A percentile compares a stretch with the other conserved stretches of the same genome.
These are phyloP conservation scores for Pterulicium gracile DNA, from an alignment of 1,284 basidiomycete genomes.

Conservation along the genomic window DNA sequence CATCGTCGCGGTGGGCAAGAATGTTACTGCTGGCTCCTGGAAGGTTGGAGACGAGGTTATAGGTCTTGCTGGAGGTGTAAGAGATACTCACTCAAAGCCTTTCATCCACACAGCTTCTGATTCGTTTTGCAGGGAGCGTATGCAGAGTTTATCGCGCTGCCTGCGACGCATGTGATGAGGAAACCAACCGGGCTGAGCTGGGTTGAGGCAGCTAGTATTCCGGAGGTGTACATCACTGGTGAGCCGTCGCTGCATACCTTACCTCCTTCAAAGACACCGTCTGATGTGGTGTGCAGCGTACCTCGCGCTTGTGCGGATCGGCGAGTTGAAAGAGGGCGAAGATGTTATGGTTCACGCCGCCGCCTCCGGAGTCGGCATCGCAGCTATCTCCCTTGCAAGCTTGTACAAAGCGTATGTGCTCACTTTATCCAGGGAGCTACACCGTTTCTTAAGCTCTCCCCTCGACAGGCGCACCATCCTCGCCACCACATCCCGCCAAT, in stretches of 20 bases:
- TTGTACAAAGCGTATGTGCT: conserved; percentile 55
- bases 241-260: conserved; percentile 13
- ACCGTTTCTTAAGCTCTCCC: too few species aligned
- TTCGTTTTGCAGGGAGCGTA: conserved; percentile 97
- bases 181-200: conserved; percentile 76
- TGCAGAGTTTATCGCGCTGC: conserved; percentile 76
- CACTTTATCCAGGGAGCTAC: conserved; percentile 7
- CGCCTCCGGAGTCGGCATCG: conserved; percentile 84
- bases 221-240: conserved; percentile 85
- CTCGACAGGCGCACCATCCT: conserved; percentile 53
- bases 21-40: conserved; percentile 42
- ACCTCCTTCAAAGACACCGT: conserved; percentile 6
- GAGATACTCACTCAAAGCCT: conserved; percentile 12
- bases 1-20: conserved; percentile 49
- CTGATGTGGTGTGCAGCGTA: conserved; percentile 44
- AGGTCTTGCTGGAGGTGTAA: conserved; percentile 63
- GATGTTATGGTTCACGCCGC: conserved; percentile 84
- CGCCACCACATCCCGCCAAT: conserved; percentile 77
- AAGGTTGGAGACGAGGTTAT: conserved; percentile 79
- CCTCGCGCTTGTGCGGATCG: conserved; percentile 69
- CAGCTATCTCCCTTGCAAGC: conserved; percentile 84
- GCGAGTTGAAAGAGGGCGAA: conserved; percentile 60
- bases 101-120: too few species aligned
- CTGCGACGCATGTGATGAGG: conserved; percentile 56
- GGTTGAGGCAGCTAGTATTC: conserved; percentile 78